A percentile compares a stretch with the other conserved stretches of the same genome.
Conservation (phyloP, 1,139 yeast species). For the Diutina siamensis region DNA sequence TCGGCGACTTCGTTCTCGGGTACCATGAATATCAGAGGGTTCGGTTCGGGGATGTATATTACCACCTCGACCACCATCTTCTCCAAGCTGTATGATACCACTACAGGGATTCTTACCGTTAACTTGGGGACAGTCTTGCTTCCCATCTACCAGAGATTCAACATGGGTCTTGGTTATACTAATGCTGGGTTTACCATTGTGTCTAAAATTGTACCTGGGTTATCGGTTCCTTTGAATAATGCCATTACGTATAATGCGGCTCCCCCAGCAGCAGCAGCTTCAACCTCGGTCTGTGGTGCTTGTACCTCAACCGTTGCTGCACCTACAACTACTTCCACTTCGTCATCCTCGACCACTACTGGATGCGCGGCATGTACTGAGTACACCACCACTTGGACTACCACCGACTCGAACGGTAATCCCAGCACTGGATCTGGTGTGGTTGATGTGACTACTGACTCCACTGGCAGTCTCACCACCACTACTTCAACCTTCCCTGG, state of each 20-base stretch:
- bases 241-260: conserved; percentile 1
- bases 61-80: neutral
- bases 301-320: neutral
- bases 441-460: neutral
- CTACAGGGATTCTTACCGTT: neutral
- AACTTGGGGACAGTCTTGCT: neutral
- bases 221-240: neutral
- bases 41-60: conserved; percentile 1
- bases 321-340: neutral
- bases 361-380: neutral
- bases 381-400: neutral
- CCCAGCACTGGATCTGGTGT: neutral
- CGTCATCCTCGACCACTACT: neutral
- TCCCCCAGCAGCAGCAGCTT: neutral
- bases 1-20: neutral
- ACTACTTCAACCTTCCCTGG: neutral
- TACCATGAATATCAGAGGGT: neutral
- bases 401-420: neutral
- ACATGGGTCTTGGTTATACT: neutral
- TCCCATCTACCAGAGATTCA: neutral
- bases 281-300: neutral
- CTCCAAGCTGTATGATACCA: neutral
- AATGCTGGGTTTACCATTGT: neutral
- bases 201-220: neutral
- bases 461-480: neutral